These are phyloP conservation scores for Pulveroboletus sp. DNA, from an alignment of 768 basidiomycete genomes.

Conservation along the genomic window DNA sequence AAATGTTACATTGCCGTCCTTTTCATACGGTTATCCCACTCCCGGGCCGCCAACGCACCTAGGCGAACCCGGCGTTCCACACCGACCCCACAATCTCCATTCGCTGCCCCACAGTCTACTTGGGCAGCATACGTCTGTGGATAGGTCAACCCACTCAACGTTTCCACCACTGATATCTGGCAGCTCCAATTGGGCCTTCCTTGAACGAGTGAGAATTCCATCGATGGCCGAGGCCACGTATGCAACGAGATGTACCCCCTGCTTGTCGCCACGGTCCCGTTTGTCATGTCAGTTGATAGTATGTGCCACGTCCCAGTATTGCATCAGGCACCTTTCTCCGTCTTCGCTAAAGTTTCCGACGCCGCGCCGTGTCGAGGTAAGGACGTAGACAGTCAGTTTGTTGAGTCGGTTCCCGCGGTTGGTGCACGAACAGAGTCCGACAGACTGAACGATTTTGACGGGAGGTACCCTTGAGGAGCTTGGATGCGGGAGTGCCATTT, in stretches of 20 bases:
- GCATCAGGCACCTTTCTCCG: slow-evolving; percentile 7
- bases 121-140: slow-evolving; percentile 14
- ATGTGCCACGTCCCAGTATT: slow-evolving; percentile 15
- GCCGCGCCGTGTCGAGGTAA: slow-evolving; percentile 14
- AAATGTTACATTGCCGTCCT: too few species aligned
- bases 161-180: slow-evolving; percentile 22
- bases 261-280: slow-evolving; percentile 19
- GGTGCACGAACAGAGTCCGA: background rate
- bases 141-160: slow-evolving; percentile 10
- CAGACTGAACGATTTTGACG: slow-evolving; percentile 15
- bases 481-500: background rate
- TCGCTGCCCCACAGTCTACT: slow-evolving; percentile 9
- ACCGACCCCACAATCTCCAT: slow-evolving; percentile 15
- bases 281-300: slow-evolving; percentile 8
- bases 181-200: slow-evolving; percentile 13
- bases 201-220: slow-evolving; percentile 7
- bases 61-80: slow-evolving; percentile 18
- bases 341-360: slow-evolving; percentile 22
- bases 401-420: background rate
- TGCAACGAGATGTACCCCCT: slow-evolving; percentile 10
- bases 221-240: slow-evolving; percentile 5
- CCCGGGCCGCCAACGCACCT: background rate
- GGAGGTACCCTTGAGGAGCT: slow-evolving; percentile 14
- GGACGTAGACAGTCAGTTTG: slow-evolving; percentile 24
- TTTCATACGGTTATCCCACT: background rate